Percentiles rank a stretch among this genome's conserved stretches.
phyloP scores from a whole-genome alignment of 768 basidiomycete species.

The Panaeolus papilionaceus region DNA sequence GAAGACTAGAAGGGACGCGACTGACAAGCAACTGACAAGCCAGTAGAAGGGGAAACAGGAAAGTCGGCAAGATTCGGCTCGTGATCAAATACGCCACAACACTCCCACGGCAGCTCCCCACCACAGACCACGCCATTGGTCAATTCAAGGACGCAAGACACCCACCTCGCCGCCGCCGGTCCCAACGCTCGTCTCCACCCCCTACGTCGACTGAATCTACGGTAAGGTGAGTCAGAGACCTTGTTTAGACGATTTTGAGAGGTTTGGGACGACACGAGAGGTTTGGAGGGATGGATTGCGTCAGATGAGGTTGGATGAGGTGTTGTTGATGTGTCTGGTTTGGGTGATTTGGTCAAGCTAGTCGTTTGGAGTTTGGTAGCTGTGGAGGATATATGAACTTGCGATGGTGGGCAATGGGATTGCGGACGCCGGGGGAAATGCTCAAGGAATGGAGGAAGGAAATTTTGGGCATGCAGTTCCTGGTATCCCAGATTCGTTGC shows the following conservation, averaged over 20 bases:
- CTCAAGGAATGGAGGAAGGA: background rate
- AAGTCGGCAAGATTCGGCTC: background rate
- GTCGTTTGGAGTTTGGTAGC: background rate
- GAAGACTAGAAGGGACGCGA: too few species aligned
- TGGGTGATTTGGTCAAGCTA: constrained; percentile 7
- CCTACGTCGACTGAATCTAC: constrained; percentile 13
- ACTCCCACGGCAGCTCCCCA: constrained; percentile 6
- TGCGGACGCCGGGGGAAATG: background rate
- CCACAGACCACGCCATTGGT: constrained; percentile 14
- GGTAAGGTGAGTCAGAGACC: constrained; percentile 10
- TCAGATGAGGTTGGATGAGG: constrained; percentile 4
- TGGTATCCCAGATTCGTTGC: too few species aligned
- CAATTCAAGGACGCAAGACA: constrained; percentile 12
- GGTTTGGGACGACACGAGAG: constrained; percentile 4
- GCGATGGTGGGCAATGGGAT: background rate
- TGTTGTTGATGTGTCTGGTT: constrained; percentile 9
- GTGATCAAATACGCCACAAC: constrained; percentile 4
- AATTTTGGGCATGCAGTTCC: too few species aligned
- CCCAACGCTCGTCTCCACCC: constrained; percentile 14
- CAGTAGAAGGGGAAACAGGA: background rate
- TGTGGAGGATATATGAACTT: background rate
- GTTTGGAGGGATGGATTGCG: constrained; percentile 13
- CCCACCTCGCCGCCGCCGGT: constrained; percentile 11
- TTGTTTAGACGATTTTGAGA: constrained; percentile 4
- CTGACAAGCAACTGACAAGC: background rate